Percentiles rank a stretch among this genome's conserved stretches.
These are phyloP conservation scores for Zea luxurians DNA, from an alignment of 176 grass and related monocot genomes.

Conservation along the genomic window DNA sequence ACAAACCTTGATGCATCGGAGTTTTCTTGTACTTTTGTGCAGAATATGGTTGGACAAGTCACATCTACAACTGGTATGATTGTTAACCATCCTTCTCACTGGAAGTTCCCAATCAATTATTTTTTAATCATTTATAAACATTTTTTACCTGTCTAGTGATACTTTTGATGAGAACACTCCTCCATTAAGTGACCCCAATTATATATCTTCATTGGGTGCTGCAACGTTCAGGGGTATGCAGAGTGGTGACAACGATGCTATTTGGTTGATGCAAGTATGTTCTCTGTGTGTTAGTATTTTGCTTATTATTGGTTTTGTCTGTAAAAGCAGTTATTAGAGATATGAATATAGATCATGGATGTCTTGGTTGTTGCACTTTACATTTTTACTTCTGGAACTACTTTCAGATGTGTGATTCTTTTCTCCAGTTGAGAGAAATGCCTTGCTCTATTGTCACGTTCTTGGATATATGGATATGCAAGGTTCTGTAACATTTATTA, in stretches of 20 bases:
- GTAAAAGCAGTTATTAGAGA: constrained; percentile 9
- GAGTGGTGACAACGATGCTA: constrained; percentile 71
- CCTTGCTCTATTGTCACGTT: constrained; percentile 7
- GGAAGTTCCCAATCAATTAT: constrained; percentile 2
- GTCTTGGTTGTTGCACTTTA: constrained; percentile 6
- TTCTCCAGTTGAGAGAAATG: constrained; percentile 8
- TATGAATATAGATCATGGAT: constrained; percentile 7
- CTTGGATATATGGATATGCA: constrained; percentile 27
- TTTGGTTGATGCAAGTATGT: constrained; percentile 95
- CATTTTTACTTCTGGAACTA: neutral
- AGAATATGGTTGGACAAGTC: constrained; percentile 83
- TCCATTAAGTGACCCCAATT: constrained; percentile 71
- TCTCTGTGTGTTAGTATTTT: constrained; percentile 9
- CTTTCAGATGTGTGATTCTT: constrained; percentile 12
- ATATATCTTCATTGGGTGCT: constrained; percentile 84
- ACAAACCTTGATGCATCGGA: constrained; percentile 28
- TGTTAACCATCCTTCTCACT: constrained; percentile 16
- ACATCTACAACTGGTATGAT: constrained; percentile 82
- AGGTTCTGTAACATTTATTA: constrained; percentile 31
- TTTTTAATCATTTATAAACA: constrained; percentile 27
- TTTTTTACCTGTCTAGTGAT: constrained; percentile 55
- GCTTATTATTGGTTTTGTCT: constrained; percentile 14
- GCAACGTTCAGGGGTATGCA: constrained; percentile 82
- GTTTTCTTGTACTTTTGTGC: constrained; percentile 35
- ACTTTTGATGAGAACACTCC: constrained; percentile 96